Evolutionary conservation across 768 basidiomycete species (phyloP), one percentile per base, ranked within the genome.

Genomic region (Collybia sp.): DNA sequence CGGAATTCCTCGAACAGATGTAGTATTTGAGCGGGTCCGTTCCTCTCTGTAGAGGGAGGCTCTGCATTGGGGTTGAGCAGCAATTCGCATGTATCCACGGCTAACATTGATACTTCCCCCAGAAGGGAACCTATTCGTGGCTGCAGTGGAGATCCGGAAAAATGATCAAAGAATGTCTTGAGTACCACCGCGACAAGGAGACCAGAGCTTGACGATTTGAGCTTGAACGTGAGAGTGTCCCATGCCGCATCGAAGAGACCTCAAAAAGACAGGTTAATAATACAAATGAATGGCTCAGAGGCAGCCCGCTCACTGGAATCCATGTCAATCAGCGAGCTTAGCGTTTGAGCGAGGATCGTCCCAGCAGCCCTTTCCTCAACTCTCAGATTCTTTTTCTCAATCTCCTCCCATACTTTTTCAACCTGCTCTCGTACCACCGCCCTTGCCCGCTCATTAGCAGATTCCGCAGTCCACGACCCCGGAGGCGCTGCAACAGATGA

Each of bases 1-100:
- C 76, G 76, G 49, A 87, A 85, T 5, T 70, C 65, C 9, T 72
- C 66, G 35, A 87, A 53, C 30, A 84, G 60, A 33, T 63, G 64
- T 12, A 73, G 65, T 20, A 25, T 25, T 25, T 25, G 25, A 4
- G 25, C 8, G 25, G 25, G 25, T 25, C 25, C 25, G 8, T 25
- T 25, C 25, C 25, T 25, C 25, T 25, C 25, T 25, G 25, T 25
- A 25, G 25, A 3, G 25, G 25, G 25, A 8, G 25, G 8, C 25
- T 25, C 25, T 25, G 25, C 25, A 8, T 25, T 25, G 25, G 25
- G 25, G 25, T 25, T 25, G 25, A 25, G 8, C 25, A 25, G 25
- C 4, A 8, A 25, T 25, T 25, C 25, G 8, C 25, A 25, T 25
- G 4, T 25, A 25, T 25, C 25, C 25, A 25, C 25, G 8, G 25